Evolutionary conservation across 768 basidiomycete genomes (phyloP).

Genomic region (Lentinula aciculospora): DNA sequence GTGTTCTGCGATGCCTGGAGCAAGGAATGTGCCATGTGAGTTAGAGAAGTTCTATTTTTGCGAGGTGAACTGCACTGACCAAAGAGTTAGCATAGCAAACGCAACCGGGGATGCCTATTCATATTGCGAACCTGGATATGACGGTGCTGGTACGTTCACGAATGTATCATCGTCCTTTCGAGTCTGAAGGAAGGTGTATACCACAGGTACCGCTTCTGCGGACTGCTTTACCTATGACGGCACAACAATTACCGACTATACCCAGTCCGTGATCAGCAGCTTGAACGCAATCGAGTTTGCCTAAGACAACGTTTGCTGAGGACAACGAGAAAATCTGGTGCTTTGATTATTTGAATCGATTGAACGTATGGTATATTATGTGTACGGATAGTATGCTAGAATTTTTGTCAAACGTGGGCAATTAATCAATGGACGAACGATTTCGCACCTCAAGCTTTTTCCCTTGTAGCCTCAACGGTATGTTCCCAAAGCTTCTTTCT

Average conservation of each 20-base stretch:
- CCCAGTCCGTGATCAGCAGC: not conserved
- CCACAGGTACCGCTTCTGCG: not conserved
- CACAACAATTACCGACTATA: not conserved
- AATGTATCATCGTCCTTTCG: not conserved
- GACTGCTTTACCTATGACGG: not conserved
- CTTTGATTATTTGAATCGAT: not conserved
- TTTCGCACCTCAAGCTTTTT: not conserved
- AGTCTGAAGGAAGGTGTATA: not conserved
- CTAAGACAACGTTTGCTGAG: not conserved
- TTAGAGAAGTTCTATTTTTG: no score
- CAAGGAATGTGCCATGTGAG: not conserved
- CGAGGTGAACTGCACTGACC: no score
- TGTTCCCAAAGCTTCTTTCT: conserved; percentile 16
- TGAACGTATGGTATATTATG: no score
- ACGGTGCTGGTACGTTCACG: not conserved
- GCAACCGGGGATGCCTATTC: not conserved
- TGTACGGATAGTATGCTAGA: no score
- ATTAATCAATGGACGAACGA: not conserved
- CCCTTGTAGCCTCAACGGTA: conserved; percentile 11
- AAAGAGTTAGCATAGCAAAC: not conserved
- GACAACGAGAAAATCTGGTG: not conserved
- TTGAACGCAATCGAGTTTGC: not conserved
- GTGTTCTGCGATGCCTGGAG: not conserved
- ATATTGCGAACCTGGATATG: not conserved
- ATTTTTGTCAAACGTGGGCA: not conserved